Conservation (phyloP, 441 rosid genomes). For the Adansonia rubrostipa region DNA sequence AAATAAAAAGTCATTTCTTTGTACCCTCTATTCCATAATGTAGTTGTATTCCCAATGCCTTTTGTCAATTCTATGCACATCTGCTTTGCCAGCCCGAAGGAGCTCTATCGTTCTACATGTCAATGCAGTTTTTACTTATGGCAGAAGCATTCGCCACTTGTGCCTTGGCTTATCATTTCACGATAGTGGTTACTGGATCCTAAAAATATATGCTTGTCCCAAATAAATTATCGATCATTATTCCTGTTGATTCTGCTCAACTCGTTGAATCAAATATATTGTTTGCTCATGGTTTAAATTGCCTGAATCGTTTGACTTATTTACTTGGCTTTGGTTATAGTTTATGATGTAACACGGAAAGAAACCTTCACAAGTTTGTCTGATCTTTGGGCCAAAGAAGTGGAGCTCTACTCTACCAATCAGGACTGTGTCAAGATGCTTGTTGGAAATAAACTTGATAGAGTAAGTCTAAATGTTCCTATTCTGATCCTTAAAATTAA, state of each 20-base stretch:
- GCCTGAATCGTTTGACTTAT: neutral
- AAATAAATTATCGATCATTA: slow-evolving; percentile 14
- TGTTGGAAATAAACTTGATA: slow-evolving; percentile 78
- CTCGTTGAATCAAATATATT: neutral
- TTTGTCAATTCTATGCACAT: neutral
- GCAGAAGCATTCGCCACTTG: neutral
- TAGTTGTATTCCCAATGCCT: neutral
- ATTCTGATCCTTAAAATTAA: neutral
- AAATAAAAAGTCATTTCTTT: neutral
- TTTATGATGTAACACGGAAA: slow-evolving; percentile 74
- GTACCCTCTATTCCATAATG: neutral
- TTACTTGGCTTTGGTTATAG: slow-evolving; percentile 38
- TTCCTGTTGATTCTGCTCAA: neutral
- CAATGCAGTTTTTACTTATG: neutral
- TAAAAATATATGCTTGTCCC: neutral
- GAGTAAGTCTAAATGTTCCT: slow-evolving; percentile 43
- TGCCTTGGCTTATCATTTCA: neutral
- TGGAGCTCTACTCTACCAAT: slow-evolving; percentile 69
- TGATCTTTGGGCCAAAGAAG: slow-evolving; percentile 78
- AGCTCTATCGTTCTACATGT: neutral
- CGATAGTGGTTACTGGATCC: neutral
- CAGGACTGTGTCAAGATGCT: slow-evolving; percentile 73
- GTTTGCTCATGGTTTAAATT: neutral
- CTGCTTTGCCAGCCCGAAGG: neutral
- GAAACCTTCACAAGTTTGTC: slow-evolving; percentile 66